Base-by-base conservation (phyloP, 202 grass and related monocot genomes). In the Bolboschoenoplectus hybrid region DNA sequence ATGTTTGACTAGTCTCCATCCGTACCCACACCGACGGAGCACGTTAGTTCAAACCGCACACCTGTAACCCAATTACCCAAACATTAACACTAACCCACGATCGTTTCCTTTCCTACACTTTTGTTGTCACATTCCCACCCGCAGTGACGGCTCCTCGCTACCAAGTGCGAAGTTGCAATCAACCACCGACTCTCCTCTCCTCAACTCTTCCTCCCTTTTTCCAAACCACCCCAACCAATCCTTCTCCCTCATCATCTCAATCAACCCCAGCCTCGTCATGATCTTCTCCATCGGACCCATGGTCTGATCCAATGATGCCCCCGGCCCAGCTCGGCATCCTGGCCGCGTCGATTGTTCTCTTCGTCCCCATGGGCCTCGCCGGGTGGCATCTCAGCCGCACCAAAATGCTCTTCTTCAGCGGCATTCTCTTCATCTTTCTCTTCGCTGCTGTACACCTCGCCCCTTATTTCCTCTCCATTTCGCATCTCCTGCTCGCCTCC, bases 401-500 rank as follows among this genome's bases (percentile, higher is more conserved):
- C 86, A 98, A 98, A 90, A 91, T 98, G 78, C 96, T 98, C 90
- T 98, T 98, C 88, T 98, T 98, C 89, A 92, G 88, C 86, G 93
- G 95, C 57, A 87, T 93, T 71, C 87, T 98, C 34, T 98, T 98
- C 89, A 81, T 98, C 45, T 92, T 93, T 67, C 96, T 98, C 57
- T 93, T 93, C 89, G 95, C 93, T 14, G 96, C 88, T 41, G 91
- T 98, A 17, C 96, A 98, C 63, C 89, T 98, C 66, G 86, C 89
- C 45, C 95, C 96, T 10, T 93, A 94, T 84, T 88, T 95, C 63
- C 92, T 91, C 16, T 94, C 92, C 44, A 63, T 93, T 66, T 82
- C 92, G 51, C 85, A 91, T 81, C 85, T 94, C 76, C 87, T 97
- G 69, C 36, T 83, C 58, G 35, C 91, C 13, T 90, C 91, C 62